Base-by-base conservation (phyloP, 1,284 basidiomycete species). In the Sutorius eximius region DNA sequence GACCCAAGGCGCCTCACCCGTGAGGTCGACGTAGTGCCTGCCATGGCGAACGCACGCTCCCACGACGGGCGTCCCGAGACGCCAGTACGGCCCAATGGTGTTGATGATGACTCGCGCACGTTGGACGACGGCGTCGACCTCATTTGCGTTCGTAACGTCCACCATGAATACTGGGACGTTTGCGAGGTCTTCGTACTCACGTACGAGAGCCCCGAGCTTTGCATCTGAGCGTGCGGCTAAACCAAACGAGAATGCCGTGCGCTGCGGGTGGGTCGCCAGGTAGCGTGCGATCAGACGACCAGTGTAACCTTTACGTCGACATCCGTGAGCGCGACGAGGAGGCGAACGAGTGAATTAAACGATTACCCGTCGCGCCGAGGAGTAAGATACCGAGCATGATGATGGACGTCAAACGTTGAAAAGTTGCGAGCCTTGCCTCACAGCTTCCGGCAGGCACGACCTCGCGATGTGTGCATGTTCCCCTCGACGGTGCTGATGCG, bases 21-120 rank as follows among this genome's bases (percentile, higher is more conserved):
- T 75, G 20, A 87, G 73, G 69, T 89, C 87, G 33, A 88, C 78
- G 64, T 89, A 89, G 67, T 86, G 82, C 50, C 74, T 77, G 2
- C 82, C 80, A 38, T 77, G 70, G 49, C 71, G 61, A n/a, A 71
- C 71, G 24, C 70, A 71, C 7, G 70, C 68, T 79, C 66, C 69
- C 20, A 89, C 86, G 27, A 90, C 82, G 13, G 81, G 77, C 20
- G 81, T 82, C 1, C 87, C 85, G 75, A 76, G 86, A 16, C 67
- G 68, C 79, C 79, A 85, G 62, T 77, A 90, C 7, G 86, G 86
- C 3, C 87, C 87, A 18, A 86, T 80, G 27, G 82, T 74, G 62
- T 85, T 89, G 53, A 89, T 81, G 37, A 90, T 78, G 20, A 91
- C 84, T 49, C 77, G 78, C 3, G 80, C 73, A 22, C 66, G 66